A percentile compares a stretch with the other conserved stretches of the same genome.
Conservation (phyloP, 2,329 filamentous ascomycete genomes). For the Chrysoporthe austroafricana region DNA sequence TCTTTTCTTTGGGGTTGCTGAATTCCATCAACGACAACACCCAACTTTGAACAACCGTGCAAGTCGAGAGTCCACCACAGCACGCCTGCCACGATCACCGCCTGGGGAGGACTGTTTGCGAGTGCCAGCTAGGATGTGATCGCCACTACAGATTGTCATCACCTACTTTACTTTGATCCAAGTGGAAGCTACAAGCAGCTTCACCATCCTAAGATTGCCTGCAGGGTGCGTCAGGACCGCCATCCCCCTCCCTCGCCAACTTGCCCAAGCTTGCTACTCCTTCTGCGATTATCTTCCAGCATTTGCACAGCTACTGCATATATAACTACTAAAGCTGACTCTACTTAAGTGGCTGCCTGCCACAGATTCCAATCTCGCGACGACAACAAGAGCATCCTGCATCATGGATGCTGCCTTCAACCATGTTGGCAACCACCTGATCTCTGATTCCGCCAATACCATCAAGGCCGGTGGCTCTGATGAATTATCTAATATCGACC, state of each 20-base stretch:
- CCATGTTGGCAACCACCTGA: slow-evolving; percentile 82
- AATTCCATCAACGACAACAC: not conserved
- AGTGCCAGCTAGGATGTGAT: slow-evolving; percentile 28
- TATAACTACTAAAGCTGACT: slow-evolving; percentile 11
- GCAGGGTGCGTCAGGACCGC: slow-evolving; percentile 1
- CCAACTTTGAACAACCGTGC: slow-evolving; percentile 3
- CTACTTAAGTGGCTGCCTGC: not conserved
- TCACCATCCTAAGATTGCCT: slow-evolving; percentile 8
- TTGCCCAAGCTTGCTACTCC: slow-evolving; percentile 13
- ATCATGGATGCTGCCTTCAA: slow-evolving; percentile 82
- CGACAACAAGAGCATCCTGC: slow-evolving; percentile 33
- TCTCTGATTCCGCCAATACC: slow-evolving; percentile 80
- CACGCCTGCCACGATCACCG: slow-evolving; percentile 13
- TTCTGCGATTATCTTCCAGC: not conserved
- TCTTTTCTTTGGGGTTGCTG: slow-evolving; percentile 14
- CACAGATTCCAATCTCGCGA: slow-evolving; percentile 28
- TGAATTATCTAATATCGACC: slow-evolving; percentile 69
- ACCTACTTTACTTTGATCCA: slow-evolving; percentile 20
- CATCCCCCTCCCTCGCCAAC: not conserved
- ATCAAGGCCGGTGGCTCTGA: slow-evolving; percentile 88
- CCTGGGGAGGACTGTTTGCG: slow-evolving; percentile 8
- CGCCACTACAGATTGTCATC: slow-evolving; percentile 11
- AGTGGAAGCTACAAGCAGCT: slow-evolving; percentile 18
- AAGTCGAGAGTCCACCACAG: slow-evolving; percentile 10
- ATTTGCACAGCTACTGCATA: too few species aligned